Evolutionary conservation across 305 asterid genomes (phyloP).

Genomic region (Solanum hybrid): DNA sequence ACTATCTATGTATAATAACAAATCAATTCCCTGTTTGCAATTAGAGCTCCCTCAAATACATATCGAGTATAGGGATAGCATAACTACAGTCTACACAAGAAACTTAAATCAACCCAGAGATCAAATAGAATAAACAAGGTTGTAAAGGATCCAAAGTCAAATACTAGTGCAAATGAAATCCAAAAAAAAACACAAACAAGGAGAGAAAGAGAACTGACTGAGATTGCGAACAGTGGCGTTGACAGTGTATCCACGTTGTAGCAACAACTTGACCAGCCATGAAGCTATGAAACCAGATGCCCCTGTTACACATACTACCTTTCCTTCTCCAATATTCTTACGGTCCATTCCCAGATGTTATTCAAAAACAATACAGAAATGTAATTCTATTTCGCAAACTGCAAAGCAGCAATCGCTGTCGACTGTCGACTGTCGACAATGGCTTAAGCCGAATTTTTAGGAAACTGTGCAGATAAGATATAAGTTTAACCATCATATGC

Average conservation of each 20-base stretch:
- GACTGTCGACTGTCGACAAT: too few species aligned
- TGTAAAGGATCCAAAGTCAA: not conserved
- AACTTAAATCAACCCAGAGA: not conserved
- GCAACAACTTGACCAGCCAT: not conserved
- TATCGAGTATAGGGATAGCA: not conserved
- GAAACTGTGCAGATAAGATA: too few species aligned
- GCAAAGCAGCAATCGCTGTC: too few species aligned
- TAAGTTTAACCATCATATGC: too few species aligned
- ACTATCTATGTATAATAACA: not conserved
- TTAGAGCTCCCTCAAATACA: not conserved
- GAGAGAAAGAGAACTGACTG: not conserved
- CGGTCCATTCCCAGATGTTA: not conserved
- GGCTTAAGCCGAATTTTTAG: too few species aligned
- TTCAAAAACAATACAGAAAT: not conserved
- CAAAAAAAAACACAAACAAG: not conserved
- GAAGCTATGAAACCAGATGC: slow-evolving; percentile 32
- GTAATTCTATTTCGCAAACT: too few species aligned
- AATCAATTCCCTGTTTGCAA: not conserved
- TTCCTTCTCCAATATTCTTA: slow-evolving; percentile 4
- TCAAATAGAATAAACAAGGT: not conserved
- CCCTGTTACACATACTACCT: slow-evolving; percentile 32
- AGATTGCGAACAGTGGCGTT: not conserved
- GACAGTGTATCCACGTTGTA: not conserved
- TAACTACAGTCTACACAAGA: not conserved
- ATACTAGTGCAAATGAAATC: not conserved